A percentile compares a stretch with the other conserved stretches of the same genome.
Evolutionary conservation across 345 rosid genomes (phyloP).

Genomic region (Citrus maxima): DNA sequence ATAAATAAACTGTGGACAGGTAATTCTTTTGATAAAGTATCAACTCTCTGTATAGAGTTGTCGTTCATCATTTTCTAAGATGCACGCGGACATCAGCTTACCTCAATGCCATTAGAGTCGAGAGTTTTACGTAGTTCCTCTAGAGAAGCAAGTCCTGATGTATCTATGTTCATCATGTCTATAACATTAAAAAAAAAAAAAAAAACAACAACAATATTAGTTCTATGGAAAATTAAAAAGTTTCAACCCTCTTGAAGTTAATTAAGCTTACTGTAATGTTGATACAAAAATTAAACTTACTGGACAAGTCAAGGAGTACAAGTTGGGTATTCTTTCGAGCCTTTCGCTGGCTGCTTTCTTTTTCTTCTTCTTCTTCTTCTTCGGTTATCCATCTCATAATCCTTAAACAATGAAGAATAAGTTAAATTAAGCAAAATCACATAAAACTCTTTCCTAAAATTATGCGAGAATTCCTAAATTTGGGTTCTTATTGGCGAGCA

Average conservation of each 20-base stretch:
- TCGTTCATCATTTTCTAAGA: too few species aligned
- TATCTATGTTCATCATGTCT: conserved; percentile 74
- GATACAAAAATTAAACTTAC: conserved; percentile 32
- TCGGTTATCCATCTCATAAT: conserved; percentile 42
- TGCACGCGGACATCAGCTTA: not conserved
- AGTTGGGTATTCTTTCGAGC: conserved; percentile 34
- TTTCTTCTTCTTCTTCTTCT: conserved; percentile 26
- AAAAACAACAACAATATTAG: not conserved
- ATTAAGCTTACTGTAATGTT: not conserved
- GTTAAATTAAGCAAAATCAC: not conserved
- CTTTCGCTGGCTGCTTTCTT: conserved; percentile 23
- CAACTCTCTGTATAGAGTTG: not conserved
- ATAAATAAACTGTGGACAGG: too few species aligned
- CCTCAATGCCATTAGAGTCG: conserved; percentile 50
- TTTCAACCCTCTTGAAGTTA: not conserved
- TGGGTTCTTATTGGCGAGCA: too few species aligned
- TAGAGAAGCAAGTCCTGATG: conserved; percentile 74
- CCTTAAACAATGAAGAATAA: conserved; percentile 28
- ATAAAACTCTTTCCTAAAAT: too few species aligned
- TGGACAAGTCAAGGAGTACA: conserved; percentile 83
- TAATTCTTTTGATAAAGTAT: too few species aligned
- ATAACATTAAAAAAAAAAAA: not conserved
- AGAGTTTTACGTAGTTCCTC: conserved; percentile 60
- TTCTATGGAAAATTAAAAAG: not conserved
- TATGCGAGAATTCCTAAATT: too few species aligned